Conservation (phyloP, 2,329 filamentous ascomycete genomes). For the Ceratocystis albifundus region DNA sequence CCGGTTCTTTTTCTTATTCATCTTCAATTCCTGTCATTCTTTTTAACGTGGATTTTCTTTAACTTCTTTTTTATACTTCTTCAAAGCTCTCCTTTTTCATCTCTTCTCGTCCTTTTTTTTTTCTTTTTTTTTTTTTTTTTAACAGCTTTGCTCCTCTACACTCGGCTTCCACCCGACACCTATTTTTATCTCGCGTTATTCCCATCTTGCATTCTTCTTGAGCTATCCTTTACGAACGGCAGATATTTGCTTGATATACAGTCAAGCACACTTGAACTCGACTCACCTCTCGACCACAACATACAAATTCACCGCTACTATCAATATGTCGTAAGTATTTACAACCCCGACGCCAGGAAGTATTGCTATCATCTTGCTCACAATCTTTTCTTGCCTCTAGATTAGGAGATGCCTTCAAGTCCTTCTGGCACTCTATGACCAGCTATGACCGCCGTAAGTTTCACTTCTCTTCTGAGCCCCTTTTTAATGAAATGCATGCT, state of each 20-base stretch:
- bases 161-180: background rate
- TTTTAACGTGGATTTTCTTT: slow-evolving; percentile 13
- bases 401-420: slow-evolving; percentile 63
- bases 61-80: slow-evolving; percentile 11
- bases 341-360: background rate
- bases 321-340: slow-evolving; percentile 19
- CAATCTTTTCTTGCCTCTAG: slow-evolving; percentile 31
- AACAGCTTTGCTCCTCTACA: background rate
- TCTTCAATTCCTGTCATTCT: slow-evolving; percentile 16
- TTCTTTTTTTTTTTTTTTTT: too few species aligned
- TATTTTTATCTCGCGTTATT: slow-evolving; percentile 12
- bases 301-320: background rate
- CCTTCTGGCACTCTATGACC: slow-evolving; percentile 89
- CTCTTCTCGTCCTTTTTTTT: background rate
- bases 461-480: slow-evolving; percentile 7
- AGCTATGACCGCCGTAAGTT: slow-evolving; percentile 56
- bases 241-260: background rate
- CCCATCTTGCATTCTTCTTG: background rate
- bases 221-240: background rate
- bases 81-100: slow-evolving; percentile 6
- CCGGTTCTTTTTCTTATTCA: slow-evolving; percentile 9
- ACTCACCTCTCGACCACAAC: slow-evolving; percentile 3
- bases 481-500: slow-evolving; percentile 5
- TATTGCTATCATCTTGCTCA: slow-evolving; percentile 7
- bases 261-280: background rate